phyloP scores from a whole-genome alignment of 441 rosid species.

The Jatropha podagrica region DNA sequence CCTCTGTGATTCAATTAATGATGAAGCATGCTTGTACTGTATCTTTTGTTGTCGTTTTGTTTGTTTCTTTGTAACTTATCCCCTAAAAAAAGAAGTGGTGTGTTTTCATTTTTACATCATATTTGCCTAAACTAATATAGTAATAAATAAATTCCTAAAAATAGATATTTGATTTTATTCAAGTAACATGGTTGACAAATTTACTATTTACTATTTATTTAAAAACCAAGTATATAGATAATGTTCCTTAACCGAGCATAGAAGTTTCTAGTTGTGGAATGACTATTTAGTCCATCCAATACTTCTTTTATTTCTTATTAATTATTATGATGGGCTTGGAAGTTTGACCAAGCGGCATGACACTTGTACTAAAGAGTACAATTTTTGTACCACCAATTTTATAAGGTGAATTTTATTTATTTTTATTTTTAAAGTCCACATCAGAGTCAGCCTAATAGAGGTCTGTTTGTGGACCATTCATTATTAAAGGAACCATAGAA shows the following conservation, averaged over 20 bases:
- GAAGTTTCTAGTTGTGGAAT: background rate
- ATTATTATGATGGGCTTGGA: background rate
- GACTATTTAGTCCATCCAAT: background rate
- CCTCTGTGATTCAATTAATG: background rate
- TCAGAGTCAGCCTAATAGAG: slow-evolving; percentile 6
- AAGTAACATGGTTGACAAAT: too few relatives aligned
- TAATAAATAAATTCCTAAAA: too few relatives aligned
- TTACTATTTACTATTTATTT: too few relatives aligned
- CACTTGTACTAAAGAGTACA: slow-evolving; percentile 24
- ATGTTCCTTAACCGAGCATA: background rate
- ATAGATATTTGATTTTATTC: too few relatives aligned
- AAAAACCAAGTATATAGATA: too few relatives aligned
- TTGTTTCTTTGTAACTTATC: background rate
- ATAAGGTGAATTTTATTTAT: background rate
- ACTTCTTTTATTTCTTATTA: background rate
- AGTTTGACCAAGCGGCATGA: background rate
- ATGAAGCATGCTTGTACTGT: slow-evolving; percentile 9
- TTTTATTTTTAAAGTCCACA: background rate
- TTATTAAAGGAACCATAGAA: slow-evolving; percentile 5
- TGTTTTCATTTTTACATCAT: background rate
- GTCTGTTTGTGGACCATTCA: slow-evolving; percentile 14
- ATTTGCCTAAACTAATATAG: background rate
- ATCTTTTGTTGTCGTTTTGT: slow-evolving; percentile 1
- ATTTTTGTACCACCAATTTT: slow-evolving; percentile 16
- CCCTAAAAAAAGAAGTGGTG: background rate